Evolutionary conservation across 305 asterid genomes (phyloP), one percentile per base, ranked within the genome.

Genomic region (Fraxinus latifolia): DNA sequence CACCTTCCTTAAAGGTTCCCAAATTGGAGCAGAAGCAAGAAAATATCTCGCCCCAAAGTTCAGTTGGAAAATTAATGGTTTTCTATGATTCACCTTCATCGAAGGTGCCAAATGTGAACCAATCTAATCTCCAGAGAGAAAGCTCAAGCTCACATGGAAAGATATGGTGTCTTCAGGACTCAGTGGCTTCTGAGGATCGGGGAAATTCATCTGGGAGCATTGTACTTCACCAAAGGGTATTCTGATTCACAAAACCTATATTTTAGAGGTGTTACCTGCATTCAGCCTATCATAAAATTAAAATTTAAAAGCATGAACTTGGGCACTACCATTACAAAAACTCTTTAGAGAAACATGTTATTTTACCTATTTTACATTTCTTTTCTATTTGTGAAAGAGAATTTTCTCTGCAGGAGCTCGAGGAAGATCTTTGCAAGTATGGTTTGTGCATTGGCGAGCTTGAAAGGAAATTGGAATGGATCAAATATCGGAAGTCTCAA

Each of bases 361-460:
- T 73, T 58, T 62, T 62, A 68, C 37, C 3, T 62, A n/a, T 67
- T 50, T 19, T 31, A 58, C 71, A 12, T 32, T 60, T 80, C n/a
- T 9, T 62, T 62, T 81, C 77, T 32, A 14, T 39, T 60, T 50
- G 80, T 79, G 74, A 81, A 83, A 77, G 32, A 60, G 31, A 27
- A 14, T 78, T 53, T 53, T 81, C 68, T 70, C 11, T 65, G 3
- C 86, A 92, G 91, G 88, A 84, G 77, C 88, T 92, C 7, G 89
- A n/a, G 81, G 87, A 85, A 6, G 88, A 90, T 29, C 72, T 94
- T 80, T 0, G 25, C 27, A 55, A 37, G 4, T 84, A 76, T 74
- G 90, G 80, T 19, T 6, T 50, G 82, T 55, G 25, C 70, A 15
- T 58, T 80, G 42, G 58, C 0, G 9, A 33, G 42, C 87, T 72